Base-by-base conservation (phyloP, 306 rosid genomes). In the Cucurbita argyrosperma region DNA sequence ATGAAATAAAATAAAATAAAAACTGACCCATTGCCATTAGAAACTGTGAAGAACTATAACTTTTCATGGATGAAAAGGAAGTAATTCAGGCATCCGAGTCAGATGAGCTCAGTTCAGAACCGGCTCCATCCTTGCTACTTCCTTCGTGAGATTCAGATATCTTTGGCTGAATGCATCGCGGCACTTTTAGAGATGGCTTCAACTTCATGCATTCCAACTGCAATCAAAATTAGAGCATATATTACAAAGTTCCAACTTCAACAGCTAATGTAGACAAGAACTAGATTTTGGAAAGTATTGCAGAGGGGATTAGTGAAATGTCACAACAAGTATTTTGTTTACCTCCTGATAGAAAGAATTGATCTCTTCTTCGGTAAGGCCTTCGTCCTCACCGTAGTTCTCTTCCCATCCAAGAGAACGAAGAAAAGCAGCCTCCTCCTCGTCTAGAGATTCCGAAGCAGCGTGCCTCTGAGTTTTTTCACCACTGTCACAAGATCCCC, bases 331-430 rank as follows among this genome's bases (percentile, higher is more conserved):
- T 49, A 49, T 61, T 74, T 49, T 69, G 71, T 83, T 81, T 76
- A 95, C 99, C 90, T 84, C 86, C 79, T 84, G 89, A 81, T 79
- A 85, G 72, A 95, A 95, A 26, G 90, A 74, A 84, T 76, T 87
- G 72, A 95, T 95, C 88, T 95, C 99, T 84, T 95, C 99, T 72
- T 95, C 97, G 2, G 99, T 95, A 30, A 91, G 96, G 51, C 96
- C 99, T 50, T 76, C 99, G 76, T 94, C 97, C 83, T 92, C 97
- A 65, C 89, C 96, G 76, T 86, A 83, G 83, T 81, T 84, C 81
- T 95, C 99, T 57, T 87, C 97, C 99, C 99, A 95, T 69, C 99
- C 99, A 80, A 94, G 97, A 62, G 99, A 95, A 59, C 92, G 91
- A 69, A 95, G 97, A 80, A 95, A 95, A 56, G 96, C 94, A 82